phyloP scores from a whole-genome alignment of 2,329 filamentous ascomycete species.

The Cadophora luteo-olivacea region DNA sequence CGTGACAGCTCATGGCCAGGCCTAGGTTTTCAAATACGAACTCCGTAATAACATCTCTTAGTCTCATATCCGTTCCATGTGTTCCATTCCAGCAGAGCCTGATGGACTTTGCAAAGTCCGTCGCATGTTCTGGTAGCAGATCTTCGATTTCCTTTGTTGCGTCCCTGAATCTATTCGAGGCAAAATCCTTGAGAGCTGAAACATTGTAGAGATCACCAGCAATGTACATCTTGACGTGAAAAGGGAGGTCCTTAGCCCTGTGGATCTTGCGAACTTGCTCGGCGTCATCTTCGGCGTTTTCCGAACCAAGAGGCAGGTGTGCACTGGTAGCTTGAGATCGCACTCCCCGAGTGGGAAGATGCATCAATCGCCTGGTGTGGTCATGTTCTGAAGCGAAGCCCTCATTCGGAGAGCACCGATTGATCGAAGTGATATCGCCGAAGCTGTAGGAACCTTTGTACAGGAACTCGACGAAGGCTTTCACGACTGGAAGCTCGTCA shows the following conservation, averaged over 20 bases:
- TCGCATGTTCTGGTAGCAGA: background rate
- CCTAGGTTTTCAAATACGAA: background rate
- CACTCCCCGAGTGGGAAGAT: no score
- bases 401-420: background rate
- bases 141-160: background rate
- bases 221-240: background rate
- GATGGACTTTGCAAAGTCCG: background rate
- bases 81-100: background rate
- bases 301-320: background rate
- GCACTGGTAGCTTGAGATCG: background rate
- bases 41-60: background rate
- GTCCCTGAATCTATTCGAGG: background rate
- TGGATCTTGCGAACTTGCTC: background rate
- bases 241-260: background rate
- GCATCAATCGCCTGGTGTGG: background rate
- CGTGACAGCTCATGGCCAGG: background rate
- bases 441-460: background rate
- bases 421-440: background rate
- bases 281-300: background rate
- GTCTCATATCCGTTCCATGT: background rate
- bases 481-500: conserved; percentile 6
- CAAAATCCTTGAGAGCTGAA: background rate
- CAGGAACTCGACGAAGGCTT: background rate
- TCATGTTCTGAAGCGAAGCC: background rate
- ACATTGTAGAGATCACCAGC: background rate